phyloP scores from a whole-genome alignment of 345 rosid genomes.

The Bretschneidera sinensis region DNA sequence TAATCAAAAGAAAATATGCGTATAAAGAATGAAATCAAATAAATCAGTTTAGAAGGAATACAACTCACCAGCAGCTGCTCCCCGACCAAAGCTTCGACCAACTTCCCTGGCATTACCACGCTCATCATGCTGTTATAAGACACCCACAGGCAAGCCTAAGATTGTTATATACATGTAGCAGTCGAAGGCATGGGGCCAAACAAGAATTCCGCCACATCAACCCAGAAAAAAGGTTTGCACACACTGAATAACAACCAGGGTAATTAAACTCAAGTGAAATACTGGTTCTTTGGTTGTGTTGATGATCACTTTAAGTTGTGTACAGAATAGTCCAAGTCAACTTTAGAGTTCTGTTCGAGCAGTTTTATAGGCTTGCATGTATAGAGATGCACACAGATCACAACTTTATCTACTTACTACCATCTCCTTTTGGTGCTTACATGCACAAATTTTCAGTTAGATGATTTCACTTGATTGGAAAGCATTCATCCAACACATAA shows the following conservation, averaged over 20 bases:
- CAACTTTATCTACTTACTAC: neutral
- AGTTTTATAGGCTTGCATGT: no score
- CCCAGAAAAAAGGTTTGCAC: constrained; percentile 41
- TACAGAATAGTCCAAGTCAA: neutral
- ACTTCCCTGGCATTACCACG: constrained; percentile 56
- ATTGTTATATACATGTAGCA: constrained; percentile 60
- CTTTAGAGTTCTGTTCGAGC: no score
- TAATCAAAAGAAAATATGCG: no score
- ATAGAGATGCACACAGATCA: no score
- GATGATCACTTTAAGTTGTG: constrained; percentile 7
- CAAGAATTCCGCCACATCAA: constrained; percentile 53
- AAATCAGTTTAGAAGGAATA: constrained; percentile 4
- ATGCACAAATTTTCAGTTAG: neutral
- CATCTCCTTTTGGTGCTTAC: neutral
- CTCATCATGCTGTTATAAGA: constrained; percentile 88
- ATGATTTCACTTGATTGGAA: neutral
- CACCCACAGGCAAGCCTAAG: constrained; percentile 79
- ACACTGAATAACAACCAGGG: constrained; percentile 42
- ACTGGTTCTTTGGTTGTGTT: constrained; percentile 2
- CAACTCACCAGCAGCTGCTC: constrained; percentile 55
- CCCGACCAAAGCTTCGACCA: constrained; percentile 51
- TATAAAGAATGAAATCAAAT: no score
- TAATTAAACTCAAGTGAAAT: constrained; percentile 24
- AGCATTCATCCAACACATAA: neutral
- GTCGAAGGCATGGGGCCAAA: constrained; percentile 38